phyloP scores from a whole-genome alignment of 2,329 filamentous ascomycete species.

The Trichoderma atrobrunneum region DNA sequence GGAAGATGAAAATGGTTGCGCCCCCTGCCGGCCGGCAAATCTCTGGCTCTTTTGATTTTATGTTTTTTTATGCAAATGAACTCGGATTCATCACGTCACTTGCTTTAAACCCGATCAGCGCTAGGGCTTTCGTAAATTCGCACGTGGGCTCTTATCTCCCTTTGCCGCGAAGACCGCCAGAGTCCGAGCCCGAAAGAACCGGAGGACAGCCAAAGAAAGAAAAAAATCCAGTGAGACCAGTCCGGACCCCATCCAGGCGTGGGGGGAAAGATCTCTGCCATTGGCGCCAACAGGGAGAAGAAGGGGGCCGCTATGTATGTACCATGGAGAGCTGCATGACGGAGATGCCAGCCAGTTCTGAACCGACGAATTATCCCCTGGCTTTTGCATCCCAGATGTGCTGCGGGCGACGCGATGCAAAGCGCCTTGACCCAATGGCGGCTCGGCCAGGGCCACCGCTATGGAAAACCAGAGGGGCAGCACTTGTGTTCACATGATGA shows the following conservation, averaged over 20 bases:
- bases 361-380: not conserved
- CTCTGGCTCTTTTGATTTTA: conserved; percentile 10
- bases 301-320: not conserved
- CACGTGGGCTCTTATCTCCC: conserved; percentile 19
- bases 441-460: not conserved
- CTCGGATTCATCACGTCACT: conserved; percentile 5
- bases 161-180: conserved; percentile 21
- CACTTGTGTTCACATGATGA: conserved; percentile 7
- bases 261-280: conserved; percentile 11
- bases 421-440: not conserved
- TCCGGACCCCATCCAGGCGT: not conserved
- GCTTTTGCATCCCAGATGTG: not conserved
- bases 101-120: conserved; percentile 13
- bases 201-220: not conserved
- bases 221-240: not conserved
- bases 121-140: conserved; percentile 18
- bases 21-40: conserved; percentile 4
- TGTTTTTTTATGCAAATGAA: not conserved
- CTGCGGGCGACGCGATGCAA: not conserved
- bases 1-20: not conserved
- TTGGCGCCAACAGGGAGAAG: not conserved
- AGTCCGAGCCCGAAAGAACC: conserved; percentile 13
- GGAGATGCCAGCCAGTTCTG: not conserved
- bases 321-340: conserved; percentile 2
- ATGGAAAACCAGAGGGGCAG: not conserved